phyloP scores from a whole-genome alignment of 2,329 filamentous ascomycete species.

The Aspergillus sp. region DNA sequence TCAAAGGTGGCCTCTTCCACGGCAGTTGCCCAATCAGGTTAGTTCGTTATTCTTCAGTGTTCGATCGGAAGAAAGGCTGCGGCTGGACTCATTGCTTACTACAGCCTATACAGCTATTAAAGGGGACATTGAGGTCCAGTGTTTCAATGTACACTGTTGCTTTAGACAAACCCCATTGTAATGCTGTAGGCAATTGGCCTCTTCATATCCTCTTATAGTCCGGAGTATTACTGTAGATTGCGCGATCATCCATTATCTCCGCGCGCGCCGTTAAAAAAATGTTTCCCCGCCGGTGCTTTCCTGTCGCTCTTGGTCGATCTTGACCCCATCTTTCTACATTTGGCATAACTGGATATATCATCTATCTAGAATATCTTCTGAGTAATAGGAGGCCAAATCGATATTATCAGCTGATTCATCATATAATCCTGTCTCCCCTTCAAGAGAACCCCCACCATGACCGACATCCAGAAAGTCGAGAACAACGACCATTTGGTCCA shows the following conservation, averaged over 20 bases:
- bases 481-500: slow-evolving; percentile 51
- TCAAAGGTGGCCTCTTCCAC: slow-evolving; percentile 41
- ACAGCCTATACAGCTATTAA: too few species aligned
- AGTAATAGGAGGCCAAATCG: too few species aligned
- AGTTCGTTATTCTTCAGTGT: slow-evolving; percentile 12
- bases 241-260: slow-evolving; percentile 1
- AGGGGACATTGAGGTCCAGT: too few species aligned
- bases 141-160: too few species aligned
- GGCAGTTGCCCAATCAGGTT: slow-evolving; percentile 14
- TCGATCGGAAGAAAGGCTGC: background rate
- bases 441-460: slow-evolving; percentile 15
- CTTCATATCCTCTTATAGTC: background rate
- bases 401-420: background rate
- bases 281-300: background rate
- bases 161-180: background rate
- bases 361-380: too few species aligned
- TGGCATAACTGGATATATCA: background rate
- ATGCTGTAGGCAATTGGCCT: background rate
- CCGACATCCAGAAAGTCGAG: slow-evolving; percentile 9
- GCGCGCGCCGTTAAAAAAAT: background rate
- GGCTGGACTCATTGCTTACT: too few species aligned
- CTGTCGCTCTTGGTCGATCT: slow-evolving; percentile 1
- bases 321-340: background rate
- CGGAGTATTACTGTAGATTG: background rate
- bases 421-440: background rate